These are phyloP conservation scores for Cucurbita pepo DNA, from an alignment of 306 rosid genomes.

Conservation along the genomic window DNA sequence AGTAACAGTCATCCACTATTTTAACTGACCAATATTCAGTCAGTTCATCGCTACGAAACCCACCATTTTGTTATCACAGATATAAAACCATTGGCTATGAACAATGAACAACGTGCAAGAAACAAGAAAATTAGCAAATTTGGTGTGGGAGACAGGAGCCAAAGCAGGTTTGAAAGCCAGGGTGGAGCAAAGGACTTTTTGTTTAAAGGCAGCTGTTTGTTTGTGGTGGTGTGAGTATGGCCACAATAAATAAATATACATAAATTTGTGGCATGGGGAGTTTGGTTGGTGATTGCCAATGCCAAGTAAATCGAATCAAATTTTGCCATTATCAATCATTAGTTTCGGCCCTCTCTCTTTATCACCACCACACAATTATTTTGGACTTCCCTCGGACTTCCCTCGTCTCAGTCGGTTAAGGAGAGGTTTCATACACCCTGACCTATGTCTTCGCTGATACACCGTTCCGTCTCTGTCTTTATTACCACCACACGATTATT, in stretches of 20 bases:
- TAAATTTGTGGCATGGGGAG: neutral
- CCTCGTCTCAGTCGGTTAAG: no score
- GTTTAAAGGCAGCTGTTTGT: neutral
- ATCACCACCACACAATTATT: neutral
- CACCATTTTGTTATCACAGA: no score
- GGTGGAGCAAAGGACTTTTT: neutral
- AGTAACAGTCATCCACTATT: neutral
- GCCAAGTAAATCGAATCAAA: neutral
- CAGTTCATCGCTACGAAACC: no score
- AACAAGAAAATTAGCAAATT: neutral
- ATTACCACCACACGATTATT: no score
- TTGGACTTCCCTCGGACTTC: no score
- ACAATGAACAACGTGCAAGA: neutral
- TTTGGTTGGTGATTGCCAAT: neutral
- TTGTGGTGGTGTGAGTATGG: neutral
- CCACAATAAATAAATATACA: neutral
- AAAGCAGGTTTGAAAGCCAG: neutral
- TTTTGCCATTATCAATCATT: conserved; percentile 42
- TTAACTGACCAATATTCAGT: no score
- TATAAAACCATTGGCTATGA: neutral
- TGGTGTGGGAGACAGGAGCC: neutral
- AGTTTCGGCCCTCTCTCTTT: conserved; percentile 43
- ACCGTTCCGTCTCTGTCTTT: no score
- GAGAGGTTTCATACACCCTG: no score
- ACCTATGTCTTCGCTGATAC: no score